Percentiles rank a stretch among this genome's conserved stretches.
Evolutionary conservation across 108 stramenopile species (phyloP).

Genomic region (Nitzschia sp.): DNA sequence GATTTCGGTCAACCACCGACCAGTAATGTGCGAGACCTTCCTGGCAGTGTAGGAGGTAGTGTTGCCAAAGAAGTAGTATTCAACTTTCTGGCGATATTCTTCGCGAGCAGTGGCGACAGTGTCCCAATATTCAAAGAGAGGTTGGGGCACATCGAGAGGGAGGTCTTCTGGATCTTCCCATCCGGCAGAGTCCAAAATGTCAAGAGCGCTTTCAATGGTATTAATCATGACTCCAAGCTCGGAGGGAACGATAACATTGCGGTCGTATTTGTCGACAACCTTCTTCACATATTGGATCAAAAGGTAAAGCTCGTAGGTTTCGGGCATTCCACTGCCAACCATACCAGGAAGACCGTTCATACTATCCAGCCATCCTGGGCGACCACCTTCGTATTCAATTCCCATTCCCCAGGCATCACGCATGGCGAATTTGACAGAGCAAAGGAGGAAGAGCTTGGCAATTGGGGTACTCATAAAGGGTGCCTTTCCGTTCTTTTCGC

Average conservation of each 20-base stretch:
- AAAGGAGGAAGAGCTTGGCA: constrained; percentile 80
- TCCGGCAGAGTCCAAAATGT: constrained; percentile 65
- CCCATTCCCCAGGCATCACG: constrained; percentile 97
- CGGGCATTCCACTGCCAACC: constrained; percentile 91
- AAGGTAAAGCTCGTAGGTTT: constrained; percentile 88
- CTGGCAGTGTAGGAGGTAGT: constrained; percentile 55
- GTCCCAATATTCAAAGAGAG: constrained; percentile 93
- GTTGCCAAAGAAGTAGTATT: constrained; percentile 88
- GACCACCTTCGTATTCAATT: constrained; percentile 95
- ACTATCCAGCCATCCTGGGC: constrained; percentile 96
- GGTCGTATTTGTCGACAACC: constrained; percentile 72
- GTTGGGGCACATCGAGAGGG: constrained; percentile 63
- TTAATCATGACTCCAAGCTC: constrained; percentile 78
- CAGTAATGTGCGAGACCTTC: constrained; percentile 62
- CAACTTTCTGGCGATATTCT: constrained; percentile 73
- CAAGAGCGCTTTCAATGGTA: constrained; percentile 70
- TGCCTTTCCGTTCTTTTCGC: constrained; percentile 53
- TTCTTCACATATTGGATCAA: constrained; percentile 79
- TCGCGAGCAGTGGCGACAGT: constrained; percentile 85
- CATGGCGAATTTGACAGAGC: constrained; percentile 87
- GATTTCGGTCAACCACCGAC: constrained; percentile 72
- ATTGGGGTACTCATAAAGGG: constrained; percentile 73
- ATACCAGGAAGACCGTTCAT: constrained; percentile 96
- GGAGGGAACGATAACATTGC: constrained; percentile 65
- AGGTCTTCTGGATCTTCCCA: constrained; percentile 71